These are phyloP conservation scores for Hypoxylon lenormandii DNA, from an alignment of 495 filamentous ascomycete genomes.

Conservation along the genomic window DNA sequence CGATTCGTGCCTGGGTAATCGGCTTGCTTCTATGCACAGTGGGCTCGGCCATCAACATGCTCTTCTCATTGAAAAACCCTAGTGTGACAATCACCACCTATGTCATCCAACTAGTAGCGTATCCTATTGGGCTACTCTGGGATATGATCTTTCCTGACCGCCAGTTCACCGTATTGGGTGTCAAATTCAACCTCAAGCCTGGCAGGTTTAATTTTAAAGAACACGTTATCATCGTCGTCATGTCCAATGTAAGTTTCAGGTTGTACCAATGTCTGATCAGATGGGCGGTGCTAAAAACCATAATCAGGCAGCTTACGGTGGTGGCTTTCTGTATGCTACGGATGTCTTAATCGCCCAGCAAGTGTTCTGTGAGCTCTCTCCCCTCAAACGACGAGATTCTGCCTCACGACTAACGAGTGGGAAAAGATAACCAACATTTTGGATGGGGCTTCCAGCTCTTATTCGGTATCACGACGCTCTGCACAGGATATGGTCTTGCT, in stretches of 20 bases:
- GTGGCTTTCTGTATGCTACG: constrained; percentile 62
- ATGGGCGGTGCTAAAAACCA: constrained; percentile 8
- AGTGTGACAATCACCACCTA: constrained; percentile 74
- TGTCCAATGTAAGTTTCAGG: constrained; percentile 67
- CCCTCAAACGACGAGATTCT: background rate
- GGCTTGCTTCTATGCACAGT: constrained; percentile 72
- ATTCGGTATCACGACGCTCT: constrained; percentile 75
- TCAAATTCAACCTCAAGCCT: constrained; percentile 72
- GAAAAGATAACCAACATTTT: constrained; percentile 55
- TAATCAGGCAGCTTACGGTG: constrained; percentile 56
- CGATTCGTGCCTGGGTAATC: constrained; percentile 77
- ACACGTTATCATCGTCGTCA: constrained; percentile 80
- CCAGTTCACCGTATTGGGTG: constrained; percentile 68
- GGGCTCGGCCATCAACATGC: constrained; percentile 74
- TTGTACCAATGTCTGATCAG: background rate
- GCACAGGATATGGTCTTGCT: constrained; percentile 78
- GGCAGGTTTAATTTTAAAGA: constrained; percentile 84
- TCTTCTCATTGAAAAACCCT: constrained; percentile 75
- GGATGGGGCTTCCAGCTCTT: constrained; percentile 76
- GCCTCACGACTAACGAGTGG: constrained; percentile 5
- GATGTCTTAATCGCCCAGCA: constrained; percentile 61
- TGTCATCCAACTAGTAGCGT: constrained; percentile 76
- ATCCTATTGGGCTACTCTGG: constrained; percentile 73
- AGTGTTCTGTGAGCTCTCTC: constrained; percentile 56
- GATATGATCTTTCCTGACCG: constrained; percentile 68